phyloP scores from a whole-genome alignment of 148 eudicot species.

The Dysphania ambrosioides region DNA sequence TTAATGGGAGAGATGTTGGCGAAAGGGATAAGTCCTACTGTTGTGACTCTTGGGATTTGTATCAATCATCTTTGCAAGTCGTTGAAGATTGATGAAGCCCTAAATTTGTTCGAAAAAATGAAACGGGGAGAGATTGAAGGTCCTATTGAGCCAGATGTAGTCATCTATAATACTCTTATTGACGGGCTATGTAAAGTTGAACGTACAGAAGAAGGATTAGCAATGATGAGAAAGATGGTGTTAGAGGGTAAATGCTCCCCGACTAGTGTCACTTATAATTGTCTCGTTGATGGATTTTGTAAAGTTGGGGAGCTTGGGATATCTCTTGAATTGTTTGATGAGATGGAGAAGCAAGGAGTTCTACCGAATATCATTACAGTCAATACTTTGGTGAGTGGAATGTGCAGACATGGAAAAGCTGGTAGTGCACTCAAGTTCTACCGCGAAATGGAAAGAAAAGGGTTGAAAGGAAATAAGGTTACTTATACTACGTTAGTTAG shows the following conservation, averaged over 20 bases:
- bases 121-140: constrained; percentile 39
- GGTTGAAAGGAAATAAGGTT: constrained; percentile 50
- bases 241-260: constrained; percentile 45
- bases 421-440: constrained; percentile 58
- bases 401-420: constrained; percentile 63
- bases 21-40: constrained; percentile 48
- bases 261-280: constrained; percentile 52
- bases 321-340: constrained; percentile 72
- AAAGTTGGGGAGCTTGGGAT: constrained; percentile 59
- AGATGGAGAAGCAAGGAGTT: constrained; percentile 52
- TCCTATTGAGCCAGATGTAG: constrained; percentile 53
- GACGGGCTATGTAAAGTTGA: constrained; percentile 78
- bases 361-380: constrained; percentile 51
- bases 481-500: constrained; percentile 60
- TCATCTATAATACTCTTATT: constrained; percentile 71
- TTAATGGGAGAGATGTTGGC: constrained; percentile 68
- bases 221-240: constrained; percentile 61
- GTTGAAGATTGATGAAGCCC: constrained; percentile 52
- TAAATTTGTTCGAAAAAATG: constrained; percentile 54
- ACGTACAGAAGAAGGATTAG: constrained; percentile 59
- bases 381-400: constrained; percentile 60
- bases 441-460: constrained; percentile 49
- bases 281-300: constrained; percentile 73
- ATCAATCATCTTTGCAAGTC: constrained; percentile 59
- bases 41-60: constrained; percentile 57